These are phyloP conservation scores for Blastomyces percursus DNA, from an alignment of 2,329 filamentous ascomycete genomes.

Conservation along the genomic window DNA sequence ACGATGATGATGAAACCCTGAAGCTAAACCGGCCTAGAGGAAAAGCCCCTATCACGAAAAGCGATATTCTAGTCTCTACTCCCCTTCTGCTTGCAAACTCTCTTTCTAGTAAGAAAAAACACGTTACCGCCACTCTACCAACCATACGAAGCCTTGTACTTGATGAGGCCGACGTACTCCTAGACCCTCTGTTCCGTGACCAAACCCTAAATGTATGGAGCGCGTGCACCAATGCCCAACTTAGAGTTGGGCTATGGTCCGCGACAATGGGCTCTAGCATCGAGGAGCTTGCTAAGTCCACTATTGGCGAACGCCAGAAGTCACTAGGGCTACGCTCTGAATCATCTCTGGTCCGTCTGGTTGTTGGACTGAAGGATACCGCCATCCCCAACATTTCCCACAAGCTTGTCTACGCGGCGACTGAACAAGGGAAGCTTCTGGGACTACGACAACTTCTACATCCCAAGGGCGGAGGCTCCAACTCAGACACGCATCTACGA, in stretches of 20 bases:
- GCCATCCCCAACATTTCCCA: constrained; percentile 88
- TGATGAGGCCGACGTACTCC: constrained; percentile 89
- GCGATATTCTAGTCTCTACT: constrained; percentile 71
- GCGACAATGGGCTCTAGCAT: constrained; percentile 94
- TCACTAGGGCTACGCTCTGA: constrained; percentile 26
- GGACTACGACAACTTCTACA: constrained; percentile 82
- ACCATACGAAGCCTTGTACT: constrained; percentile 65
- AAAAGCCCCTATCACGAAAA: constrained; percentile 50
- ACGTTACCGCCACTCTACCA: constrained; percentile 44
- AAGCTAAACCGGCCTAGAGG: constrained; percentile 20
- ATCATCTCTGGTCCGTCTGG: constrained; percentile 60
- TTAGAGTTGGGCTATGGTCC: constrained; percentile 80
- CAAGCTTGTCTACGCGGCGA: constrained; percentile 79
- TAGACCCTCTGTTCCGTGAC: constrained; percentile 81
- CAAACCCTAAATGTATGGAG: constrained; percentile 80
- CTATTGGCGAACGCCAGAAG: constrained; percentile 47
- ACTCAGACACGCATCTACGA: constrained; percentile 45
- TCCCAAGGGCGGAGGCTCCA: constrained; percentile 49
- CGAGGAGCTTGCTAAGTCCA: constrained; percentile 63
- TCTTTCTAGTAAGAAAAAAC: constrained; percentile 42
- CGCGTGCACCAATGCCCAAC: constrained; percentile 56
- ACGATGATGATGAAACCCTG: constrained; percentile 20
- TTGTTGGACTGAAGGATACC: constrained; percentile 94
- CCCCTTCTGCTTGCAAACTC: constrained; percentile 69
- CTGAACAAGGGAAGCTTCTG: constrained; percentile 85